Evolutionary conservation across 768 basidiomycete species (phyloP).

Genomic region (Pisolithus marmoratus): DNA sequence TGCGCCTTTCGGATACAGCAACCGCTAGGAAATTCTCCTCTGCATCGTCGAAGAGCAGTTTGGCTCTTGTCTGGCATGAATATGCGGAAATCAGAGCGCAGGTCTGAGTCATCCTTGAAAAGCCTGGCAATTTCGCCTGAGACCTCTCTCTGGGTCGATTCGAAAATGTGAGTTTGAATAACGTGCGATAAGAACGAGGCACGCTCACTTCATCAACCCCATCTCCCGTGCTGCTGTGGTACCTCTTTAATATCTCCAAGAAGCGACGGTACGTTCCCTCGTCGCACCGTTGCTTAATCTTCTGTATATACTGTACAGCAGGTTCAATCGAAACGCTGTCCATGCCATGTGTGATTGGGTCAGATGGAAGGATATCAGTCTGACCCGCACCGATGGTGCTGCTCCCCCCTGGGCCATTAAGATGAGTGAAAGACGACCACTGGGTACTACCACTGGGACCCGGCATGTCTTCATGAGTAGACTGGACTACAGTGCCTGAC

Average conservation of each 20-base stretch:
- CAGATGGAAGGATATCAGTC: slow-evolving; percentile 10
- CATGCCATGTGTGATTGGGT: slow-evolving; percentile 22
- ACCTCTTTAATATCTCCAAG: slow-evolving; percentile 65
- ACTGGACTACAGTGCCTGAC: slow-evolving; percentile 55
- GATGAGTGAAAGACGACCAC: slow-evolving; percentile 30
- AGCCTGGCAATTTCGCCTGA: slow-evolving; percentile 60
- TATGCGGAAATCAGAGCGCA: slow-evolving; percentile 66
- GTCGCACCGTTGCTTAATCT: slow-evolving; percentile 92
- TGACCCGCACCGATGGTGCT: neutral
- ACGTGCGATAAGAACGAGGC: slow-evolving; percentile 1
- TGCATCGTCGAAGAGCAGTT: slow-evolving; percentile 42
- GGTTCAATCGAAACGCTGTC: slow-evolving; percentile 55
- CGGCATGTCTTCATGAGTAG: slow-evolving; percentile 40
- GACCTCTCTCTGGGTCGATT: slow-evolving; percentile 51
- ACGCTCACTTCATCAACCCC: slow-evolving; percentile 52
- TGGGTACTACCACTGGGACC: slow-evolving; percentile 30
- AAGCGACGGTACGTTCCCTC: slow-evolving; percentile 82
- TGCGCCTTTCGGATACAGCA: slow-evolving; percentile 25
- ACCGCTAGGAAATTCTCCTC: slow-evolving; percentile 25
- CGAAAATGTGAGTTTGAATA: neutral
- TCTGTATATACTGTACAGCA: slow-evolving; percentile 93
- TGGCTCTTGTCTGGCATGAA: slow-evolving; percentile 66
- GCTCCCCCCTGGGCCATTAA: slow-evolving; percentile 10
- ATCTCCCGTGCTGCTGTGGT: slow-evolving; percentile 54
- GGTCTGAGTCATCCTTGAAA: slow-evolving; percentile 72